A percentile compares a stretch with the other conserved stretches of the same genome.
phyloP scores from a whole-genome alignment of 1,284 basidiomycete genomes.

The Malassezia yamatoensis region DNA sequence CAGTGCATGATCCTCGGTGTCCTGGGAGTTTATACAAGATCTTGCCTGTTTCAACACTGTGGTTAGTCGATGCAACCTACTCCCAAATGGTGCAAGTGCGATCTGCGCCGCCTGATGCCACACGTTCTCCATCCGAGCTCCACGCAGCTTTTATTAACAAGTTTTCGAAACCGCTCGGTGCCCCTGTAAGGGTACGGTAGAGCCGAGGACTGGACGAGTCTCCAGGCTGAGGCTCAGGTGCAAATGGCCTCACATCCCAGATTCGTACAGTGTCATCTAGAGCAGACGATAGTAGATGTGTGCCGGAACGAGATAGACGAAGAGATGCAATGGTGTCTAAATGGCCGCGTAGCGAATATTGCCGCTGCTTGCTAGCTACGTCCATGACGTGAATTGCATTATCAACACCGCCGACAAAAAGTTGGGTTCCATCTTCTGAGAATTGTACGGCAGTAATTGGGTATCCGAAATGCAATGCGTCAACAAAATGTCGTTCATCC shows the following conservation, averaged over 20 bases:
- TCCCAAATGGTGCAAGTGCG: slow-evolving; percentile 45
- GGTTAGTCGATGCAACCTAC: slow-evolving; percentile 13
- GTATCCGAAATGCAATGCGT: slow-evolving; percentile 39
- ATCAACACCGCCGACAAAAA: slow-evolving; percentile 46
- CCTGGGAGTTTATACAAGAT: slow-evolving; percentile 46
- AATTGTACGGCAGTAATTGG: slow-evolving; percentile 45
- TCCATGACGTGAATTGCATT: slow-evolving; percentile 44
- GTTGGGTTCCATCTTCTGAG: slow-evolving; percentile 39
- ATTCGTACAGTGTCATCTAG: slow-evolving; percentile 43
- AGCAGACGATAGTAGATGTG: slow-evolving; percentile 34
- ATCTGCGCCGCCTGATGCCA: slow-evolving; percentile 39
- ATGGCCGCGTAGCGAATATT: slow-evolving; percentile 32
- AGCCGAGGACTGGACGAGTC: slow-evolving; percentile 28
- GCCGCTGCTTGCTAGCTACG: slow-evolving; percentile 26
- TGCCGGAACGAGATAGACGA: slow-evolving; percentile 38
- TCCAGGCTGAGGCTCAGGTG: slow-evolving; percentile 31
- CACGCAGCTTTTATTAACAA: slow-evolving; percentile 32
- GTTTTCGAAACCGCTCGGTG: slow-evolving; percentile 41
- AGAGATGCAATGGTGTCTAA: slow-evolving; percentile 37
- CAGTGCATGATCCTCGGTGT: slow-evolving; percentile 44
- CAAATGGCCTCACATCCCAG: slow-evolving; percentile 48
- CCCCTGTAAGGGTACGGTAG: slow-evolving; percentile 36
- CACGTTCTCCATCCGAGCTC: slow-evolving; percentile 36
- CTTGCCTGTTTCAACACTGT: slow-evolving; percentile 23
- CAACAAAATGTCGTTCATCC: slow-evolving; percentile 28